Evolutionary conservation across 352 stramenopile species (phyloP), one percentile per base, ranked within the genome.

Genomic region (Globisporangium barbulae): DNA sequence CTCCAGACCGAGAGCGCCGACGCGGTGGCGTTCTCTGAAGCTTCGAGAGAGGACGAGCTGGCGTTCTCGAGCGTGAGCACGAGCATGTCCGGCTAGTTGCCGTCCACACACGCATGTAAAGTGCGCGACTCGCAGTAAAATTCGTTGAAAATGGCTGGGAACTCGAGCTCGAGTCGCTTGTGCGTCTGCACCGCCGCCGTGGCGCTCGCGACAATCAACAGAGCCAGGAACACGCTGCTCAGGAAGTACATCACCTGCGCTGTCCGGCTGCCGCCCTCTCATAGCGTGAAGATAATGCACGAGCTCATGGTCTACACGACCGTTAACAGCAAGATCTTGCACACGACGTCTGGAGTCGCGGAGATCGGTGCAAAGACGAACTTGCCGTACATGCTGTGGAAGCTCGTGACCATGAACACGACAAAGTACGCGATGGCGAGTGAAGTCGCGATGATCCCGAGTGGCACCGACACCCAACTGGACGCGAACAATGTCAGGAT

Each of bases 41-140:
- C 8, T 9, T 37, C 31, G 31, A 37, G 31, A 37, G 31, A 37
- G 5, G 8, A 37, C 3, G n/a, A 55, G 22, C 22, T 39, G 22
- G 28, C 15, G 22, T 19, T n/a, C 22, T 13, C 49, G 39, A 13
- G 39, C 10, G 39, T 44, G 31, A 55, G 53, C 31, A 28, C 53
- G n/a, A 31, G 19, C 2, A 59, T n/a, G 9, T 48, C 53, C 8
- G 19, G 13, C n/a, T 28, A n/a, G 33, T 21, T 17, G 25, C 53
- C 53, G 1, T 59, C 39, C 19, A 48, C 2, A 8, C 53, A 57
- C 33, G 49, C 19, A 6, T 12, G 30, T 17, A 28, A 17, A 15
- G 33, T 35, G 15, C 53, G 33, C n/a, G 53, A 42, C 19, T 59
- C 33, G 53, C 53, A 59, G 33, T 59, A 59, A 33, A 47, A 59